Conservation (phyloP, 257 asterid genomes). For the Solanum bukasovii region DNA sequence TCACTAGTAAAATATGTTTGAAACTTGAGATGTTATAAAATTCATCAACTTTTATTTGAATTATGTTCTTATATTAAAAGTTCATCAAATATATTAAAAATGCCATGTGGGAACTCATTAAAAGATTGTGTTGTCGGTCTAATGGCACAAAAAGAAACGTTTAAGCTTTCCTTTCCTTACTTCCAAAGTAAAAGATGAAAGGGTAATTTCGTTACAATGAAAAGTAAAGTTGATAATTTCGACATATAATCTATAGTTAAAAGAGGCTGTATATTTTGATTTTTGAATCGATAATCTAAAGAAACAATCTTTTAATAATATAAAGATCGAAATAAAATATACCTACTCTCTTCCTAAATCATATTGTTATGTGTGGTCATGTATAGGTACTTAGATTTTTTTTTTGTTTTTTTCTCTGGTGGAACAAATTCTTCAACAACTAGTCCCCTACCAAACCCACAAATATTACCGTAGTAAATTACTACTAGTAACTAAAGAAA, state of each 20-base stretch:
- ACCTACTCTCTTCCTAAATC: background rate
- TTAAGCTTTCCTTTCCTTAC: background rate
- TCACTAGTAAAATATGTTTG: background rate
- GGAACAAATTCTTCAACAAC: background rate
- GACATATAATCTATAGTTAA: background rate
- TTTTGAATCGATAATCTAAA: too few relatives aligned
- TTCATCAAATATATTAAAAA: too few relatives aligned
- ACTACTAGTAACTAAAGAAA: background rate
- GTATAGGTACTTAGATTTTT: background rate
- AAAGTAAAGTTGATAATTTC: background rate
- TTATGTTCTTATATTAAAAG: background rate
- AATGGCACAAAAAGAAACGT: background rate
- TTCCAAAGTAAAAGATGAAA: background rate
- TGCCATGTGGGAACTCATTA: background rate
- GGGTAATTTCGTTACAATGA: background rate
- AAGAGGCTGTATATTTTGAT: too few relatives aligned
- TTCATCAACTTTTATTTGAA: background rate
- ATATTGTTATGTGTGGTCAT: background rate
- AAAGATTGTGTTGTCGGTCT: too few relatives aligned
- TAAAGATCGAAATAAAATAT: too few relatives aligned
- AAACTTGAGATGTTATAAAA: background rate
- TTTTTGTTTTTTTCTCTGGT: background rate
- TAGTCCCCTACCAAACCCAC: background rate
- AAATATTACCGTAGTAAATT: background rate
- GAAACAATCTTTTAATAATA: background rate